phyloP scores from a whole-genome alignment of 495 filamentous ascomycete species.

The Aspergillus ostianus region DNA sequence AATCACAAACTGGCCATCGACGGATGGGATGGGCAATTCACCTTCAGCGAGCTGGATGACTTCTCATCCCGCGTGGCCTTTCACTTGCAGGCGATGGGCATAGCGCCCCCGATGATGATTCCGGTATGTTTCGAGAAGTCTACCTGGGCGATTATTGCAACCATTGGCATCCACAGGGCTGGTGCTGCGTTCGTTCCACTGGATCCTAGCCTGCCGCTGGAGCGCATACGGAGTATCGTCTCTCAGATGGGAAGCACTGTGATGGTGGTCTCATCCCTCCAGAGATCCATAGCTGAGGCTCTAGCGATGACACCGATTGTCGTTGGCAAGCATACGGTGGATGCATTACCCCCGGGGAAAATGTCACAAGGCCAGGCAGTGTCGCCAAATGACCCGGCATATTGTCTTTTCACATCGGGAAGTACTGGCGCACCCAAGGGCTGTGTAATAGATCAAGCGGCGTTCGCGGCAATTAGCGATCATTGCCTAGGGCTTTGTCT shows the following conservation, averaged over 20 bases:
- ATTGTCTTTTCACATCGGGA: not conserved
- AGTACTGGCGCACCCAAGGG: not conserved
- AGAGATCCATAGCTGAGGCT: too few relatives aligned
- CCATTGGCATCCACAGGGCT: not conserved
- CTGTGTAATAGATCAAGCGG: not conserved
- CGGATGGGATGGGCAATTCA: not conserved
- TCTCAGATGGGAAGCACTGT: too few relatives aligned
- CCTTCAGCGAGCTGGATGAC: not conserved
- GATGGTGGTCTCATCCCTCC: too few relatives aligned
- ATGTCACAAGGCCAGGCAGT: too few relatives aligned
- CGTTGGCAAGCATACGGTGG: too few relatives aligned
- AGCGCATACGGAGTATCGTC: too few relatives aligned
- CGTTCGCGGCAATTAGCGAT: not conserved
- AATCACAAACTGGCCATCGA: too few relatives aligned
- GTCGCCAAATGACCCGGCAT: not conserved
- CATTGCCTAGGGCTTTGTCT: not conserved
- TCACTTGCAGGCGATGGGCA: not conserved
- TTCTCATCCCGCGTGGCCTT: not conserved
- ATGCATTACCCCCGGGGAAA: too few relatives aligned
- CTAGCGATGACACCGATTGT: too few relatives aligned
- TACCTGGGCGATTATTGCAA: not conserved
- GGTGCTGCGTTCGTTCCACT: not conserved
- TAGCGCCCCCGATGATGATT: not conserved
- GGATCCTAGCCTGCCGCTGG: not conserved
- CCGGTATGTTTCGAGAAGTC: constrained; percentile 1